Conservation (phyloP, 768 basidiomycete species). For the Dendrothele bispora region DNA sequence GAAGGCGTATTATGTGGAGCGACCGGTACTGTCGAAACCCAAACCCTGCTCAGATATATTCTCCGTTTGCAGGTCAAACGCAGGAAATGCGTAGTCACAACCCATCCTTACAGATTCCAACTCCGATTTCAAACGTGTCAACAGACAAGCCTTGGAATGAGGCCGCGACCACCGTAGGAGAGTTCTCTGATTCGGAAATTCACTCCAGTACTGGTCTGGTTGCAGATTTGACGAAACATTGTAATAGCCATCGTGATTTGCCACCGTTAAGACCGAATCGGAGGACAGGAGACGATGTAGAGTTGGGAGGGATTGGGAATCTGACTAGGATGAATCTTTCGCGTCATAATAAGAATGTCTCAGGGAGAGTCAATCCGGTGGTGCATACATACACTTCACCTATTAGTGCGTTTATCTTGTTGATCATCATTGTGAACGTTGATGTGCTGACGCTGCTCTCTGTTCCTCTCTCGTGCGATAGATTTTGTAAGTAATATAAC, state of each 20-base stretch:
- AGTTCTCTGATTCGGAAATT: too few relatives aligned
- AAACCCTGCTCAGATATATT: too few relatives aligned
- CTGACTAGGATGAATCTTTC: conserved; percentile 46
- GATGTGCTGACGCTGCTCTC: conserved; percentile 24
- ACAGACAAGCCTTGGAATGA: conserved; percentile 19
- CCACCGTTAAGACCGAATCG: conserved; percentile 44
- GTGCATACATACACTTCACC: conserved; percentile 70
- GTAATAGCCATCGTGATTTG: too few relatives aligned
- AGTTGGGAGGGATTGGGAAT: conserved; percentile 29
- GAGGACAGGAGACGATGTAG: conserved; percentile 36
- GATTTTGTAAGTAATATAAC: conserved; percentile 16
- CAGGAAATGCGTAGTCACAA: conserved; percentile 19
- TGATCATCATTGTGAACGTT: neutral
- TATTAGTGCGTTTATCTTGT: conserved; percentile 46
- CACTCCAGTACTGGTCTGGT: too few relatives aligned
- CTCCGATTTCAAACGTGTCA: conserved; percentile 17
- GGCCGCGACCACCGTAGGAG: neutral
- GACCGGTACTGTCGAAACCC: too few relatives aligned
- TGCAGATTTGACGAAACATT: too few relatives aligned
- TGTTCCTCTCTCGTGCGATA: too few relatives aligned
- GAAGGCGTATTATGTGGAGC: conserved; percentile 18
- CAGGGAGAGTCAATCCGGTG: conserved; percentile 44
- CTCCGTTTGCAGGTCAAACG: conserved; percentile 35
- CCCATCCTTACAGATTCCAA: conserved; percentile 10
- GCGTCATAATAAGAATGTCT: conserved; percentile 35